phyloP scores from a whole-genome alignment of 495 filamentous ascomycete species.

The Chlorociboria aeruginascens region DNA sequence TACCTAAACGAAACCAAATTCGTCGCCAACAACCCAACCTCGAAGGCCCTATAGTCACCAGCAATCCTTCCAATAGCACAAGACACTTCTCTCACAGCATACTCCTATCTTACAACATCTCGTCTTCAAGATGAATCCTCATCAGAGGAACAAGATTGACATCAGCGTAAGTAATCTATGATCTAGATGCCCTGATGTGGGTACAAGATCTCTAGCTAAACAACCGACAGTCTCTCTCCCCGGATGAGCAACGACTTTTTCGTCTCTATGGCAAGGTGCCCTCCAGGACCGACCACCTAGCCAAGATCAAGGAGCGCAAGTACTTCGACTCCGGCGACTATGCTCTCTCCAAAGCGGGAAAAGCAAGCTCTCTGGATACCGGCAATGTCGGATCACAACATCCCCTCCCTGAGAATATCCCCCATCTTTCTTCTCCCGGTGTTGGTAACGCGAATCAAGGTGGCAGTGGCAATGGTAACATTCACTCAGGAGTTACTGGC shows the following conservation, averaged over 20 bases:
- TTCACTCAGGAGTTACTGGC: conserved; percentile 16
- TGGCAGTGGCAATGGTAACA: conserved; percentile 29
- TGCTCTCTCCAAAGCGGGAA: conserved; percentile 95
- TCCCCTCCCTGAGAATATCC: conserved; percentile 92
- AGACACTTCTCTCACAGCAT: not conserved
- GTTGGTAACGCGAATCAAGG: conserved; percentile 32
- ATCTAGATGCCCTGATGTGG: not conserved
- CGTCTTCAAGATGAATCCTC: conserved; percentile 63
- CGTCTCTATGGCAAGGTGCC: conserved; percentile 95
- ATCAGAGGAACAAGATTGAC: conserved; percentile 94
- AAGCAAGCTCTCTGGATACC: conserved; percentile 86
- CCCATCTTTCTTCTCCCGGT: conserved; percentile 67
- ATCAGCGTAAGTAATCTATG: conserved; percentile 57
- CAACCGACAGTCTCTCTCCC: conserved; percentile 58
- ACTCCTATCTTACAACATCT: not conserved
- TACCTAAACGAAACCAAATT: not conserved
- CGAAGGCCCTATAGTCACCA: conserved; percentile 4
- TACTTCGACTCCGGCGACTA: conserved; percentile 99
- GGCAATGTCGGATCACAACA: conserved; percentile 90
- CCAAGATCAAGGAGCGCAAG: conserved; percentile 82
- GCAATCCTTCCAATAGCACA: not conserved
- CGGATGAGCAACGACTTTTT: conserved; percentile 91
- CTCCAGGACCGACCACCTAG: conserved; percentile 87
- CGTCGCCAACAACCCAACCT: not conserved
- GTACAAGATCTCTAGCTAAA: conserved; percentile 5